Conservation (phyloP, 306 rosid species). For the Clitoria ternatea region DNA sequence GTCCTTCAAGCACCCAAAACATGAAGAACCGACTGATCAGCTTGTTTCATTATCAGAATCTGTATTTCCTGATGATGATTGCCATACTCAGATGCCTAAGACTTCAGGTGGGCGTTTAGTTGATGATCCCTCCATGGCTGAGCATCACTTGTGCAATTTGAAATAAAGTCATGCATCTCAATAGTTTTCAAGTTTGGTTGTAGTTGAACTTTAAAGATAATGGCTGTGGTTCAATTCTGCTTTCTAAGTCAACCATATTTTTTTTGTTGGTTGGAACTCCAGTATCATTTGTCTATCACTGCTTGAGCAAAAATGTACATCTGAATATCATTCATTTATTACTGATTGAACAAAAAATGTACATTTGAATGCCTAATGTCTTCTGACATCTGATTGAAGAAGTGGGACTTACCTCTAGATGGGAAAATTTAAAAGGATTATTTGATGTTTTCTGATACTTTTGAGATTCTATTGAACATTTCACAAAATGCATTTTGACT, state of each 20-base stretch:
- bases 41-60: constrained; percentile 69
- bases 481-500: constrained; percentile 20
- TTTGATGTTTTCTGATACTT: neutral
- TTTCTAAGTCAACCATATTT: neutral
- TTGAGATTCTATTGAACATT: neutral
- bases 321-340: neutral
- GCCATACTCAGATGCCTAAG: constrained; percentile 21
- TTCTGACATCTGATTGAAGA: constrained; percentile 15
- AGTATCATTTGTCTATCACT: neutral
- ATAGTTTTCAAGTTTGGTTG: neutral
- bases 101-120: constrained; percentile 59
- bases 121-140: neutral
- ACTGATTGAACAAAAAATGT: neutral
- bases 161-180: neutral
- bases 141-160: neutral
- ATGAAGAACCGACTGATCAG: constrained; percentile 43
- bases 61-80: constrained; percentile 47
- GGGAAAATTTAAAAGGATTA: neutral
- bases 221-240: constrained; percentile 3
- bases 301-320: too few species aligned
- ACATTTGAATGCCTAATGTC: neutral
- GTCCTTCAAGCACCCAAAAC: constrained; percentile 69
- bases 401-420: neutral
- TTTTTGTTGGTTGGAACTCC: neutral
- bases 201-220: neutral